Base-by-base conservation (phyloP, 176 grass and related monocot species). In the Pharus latifolius region DNA sequence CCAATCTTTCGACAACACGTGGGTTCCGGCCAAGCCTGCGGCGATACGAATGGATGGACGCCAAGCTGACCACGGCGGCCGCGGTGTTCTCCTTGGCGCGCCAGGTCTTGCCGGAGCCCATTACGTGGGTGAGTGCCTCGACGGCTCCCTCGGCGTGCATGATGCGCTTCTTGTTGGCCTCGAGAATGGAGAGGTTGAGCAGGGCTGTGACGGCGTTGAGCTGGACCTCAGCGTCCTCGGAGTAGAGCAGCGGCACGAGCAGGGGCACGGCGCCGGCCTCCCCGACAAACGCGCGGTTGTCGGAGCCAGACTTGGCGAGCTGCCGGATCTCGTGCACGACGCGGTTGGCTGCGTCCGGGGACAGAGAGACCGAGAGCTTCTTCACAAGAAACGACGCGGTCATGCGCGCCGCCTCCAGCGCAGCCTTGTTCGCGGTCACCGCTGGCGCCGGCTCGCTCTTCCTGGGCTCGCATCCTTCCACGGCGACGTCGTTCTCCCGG, bases 11-110 rank as follows among this genome's bases (percentile, higher is more conserved):
- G 24, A 91, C 32, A 9, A 91, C 76, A 0, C 46, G 68, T 3
- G 64, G 59, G 76, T 91, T 85, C 23, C 90, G 76, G 18, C 90
- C 95, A 1, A 99, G 72, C n/a, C 90, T 66, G 30, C 95, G 72
- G 25, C 95, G 84, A 72, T 99, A 99, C 1, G 95, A 30, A 47
- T 91, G 84, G 14, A 88, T 63, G 27, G 87, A 48, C 20, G 87
- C 77, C 20, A 99, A 7, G 78, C 95, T 99, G 6, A 88, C 72
- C 33, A 99, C 71, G 9, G 84, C 71, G 47, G 90, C 95, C 4
- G 90, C 95, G 0, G 95, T 87, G 63, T 99, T 94, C 78, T 94
- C 95, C 84, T 94, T 99, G 12, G 85, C 82, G 18, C 87, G 81
- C 95, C 90, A 94, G 0, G 84, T 76, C 16, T 71, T 67, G 3